phyloP scores from a whole-genome alignment of 192 early-diverging fungal genomes.

The Thamnidium elegans region DNA sequence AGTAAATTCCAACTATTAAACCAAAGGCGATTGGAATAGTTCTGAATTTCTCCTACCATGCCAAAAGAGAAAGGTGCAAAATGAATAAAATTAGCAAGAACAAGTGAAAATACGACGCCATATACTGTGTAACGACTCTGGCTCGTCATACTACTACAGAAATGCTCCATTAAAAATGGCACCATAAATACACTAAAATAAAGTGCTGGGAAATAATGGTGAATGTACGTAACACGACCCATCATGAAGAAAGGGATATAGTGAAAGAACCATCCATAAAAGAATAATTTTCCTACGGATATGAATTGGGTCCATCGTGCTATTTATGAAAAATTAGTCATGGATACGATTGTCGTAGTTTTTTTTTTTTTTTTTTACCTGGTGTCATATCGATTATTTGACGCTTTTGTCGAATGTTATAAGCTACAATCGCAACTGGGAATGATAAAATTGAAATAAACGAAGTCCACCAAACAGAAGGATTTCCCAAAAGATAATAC shows the following conservation, averaged over 20 bases:
- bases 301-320: constrained; percentile 47
- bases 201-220: constrained; percentile 95
- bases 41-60: constrained; percentile 61
- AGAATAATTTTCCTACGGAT: constrained; percentile 68
- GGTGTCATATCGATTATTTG: constrained; percentile 53
- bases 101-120: constrained; percentile 32
- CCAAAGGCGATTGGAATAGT: constrained; percentile 67
- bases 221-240: constrained; percentile 94
- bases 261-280: constrained; percentile 91
- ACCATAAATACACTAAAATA: constrained; percentile 89
- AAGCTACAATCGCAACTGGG: constrained; percentile 27
- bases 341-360: neutral
- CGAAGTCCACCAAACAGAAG: constrained; percentile 86
- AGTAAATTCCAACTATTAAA: constrained; percentile 76
- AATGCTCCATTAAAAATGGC: constrained; percentile 75
- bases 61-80: constrained; percentile 86
- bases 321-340: neutral
- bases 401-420: constrained; percentile 64
- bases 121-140: neutral
- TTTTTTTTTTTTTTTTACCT: constrained; percentile 25
- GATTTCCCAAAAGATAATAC: constrained; percentile 93
- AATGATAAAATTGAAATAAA: constrained; percentile 48
- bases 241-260: constrained; percentile 94
- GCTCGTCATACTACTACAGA: constrained; percentile 14
- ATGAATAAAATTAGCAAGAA: constrained; percentile 61